phyloP scores from a whole-genome alignment of 768 basidiomycete genomes.

The Tulasnella sp. region DNA sequence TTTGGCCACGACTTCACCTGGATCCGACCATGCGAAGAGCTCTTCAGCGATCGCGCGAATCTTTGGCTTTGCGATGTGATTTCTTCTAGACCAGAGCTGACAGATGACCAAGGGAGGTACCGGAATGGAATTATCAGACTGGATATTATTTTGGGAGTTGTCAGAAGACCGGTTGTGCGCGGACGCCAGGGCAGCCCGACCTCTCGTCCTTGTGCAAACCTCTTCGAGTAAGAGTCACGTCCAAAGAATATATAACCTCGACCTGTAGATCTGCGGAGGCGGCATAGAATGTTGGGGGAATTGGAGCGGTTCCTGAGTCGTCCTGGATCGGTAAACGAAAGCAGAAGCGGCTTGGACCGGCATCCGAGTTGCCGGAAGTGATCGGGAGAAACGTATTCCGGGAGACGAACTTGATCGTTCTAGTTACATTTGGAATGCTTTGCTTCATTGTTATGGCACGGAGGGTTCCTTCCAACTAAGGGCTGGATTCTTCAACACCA shows the following conservation, averaged over 20 bases:
- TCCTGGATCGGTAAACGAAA: neutral
- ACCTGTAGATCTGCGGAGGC: neutral
- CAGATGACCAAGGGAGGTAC: neutral
- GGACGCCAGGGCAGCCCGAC: neutral
- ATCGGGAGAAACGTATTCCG: neutral
- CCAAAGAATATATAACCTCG: neutral
- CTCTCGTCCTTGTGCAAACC: neutral
- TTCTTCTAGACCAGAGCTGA: neutral
- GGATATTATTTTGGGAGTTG: neutral
- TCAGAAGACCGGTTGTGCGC: neutral
- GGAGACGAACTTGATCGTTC: neutral
- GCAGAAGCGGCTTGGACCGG: neutral
- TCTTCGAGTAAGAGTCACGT: neutral
- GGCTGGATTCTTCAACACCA: neutral
- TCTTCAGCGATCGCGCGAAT: neutral
- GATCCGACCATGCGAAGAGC: neutral
- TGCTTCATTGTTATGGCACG: neutral
- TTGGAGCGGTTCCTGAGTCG: neutral
- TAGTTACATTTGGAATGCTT: constrained; percentile 4
- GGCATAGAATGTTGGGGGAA: neutral
- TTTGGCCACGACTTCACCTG: neutral
- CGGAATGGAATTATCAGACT: neutral
- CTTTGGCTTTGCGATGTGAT: neutral
- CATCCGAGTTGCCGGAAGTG: neutral
- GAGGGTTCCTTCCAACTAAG: neutral